These are phyloP conservation scores for Colletotrichum australisinense DNA, from an alignment of 2,329 filamentous ascomycete genomes.

Conservation along the genomic window DNA sequence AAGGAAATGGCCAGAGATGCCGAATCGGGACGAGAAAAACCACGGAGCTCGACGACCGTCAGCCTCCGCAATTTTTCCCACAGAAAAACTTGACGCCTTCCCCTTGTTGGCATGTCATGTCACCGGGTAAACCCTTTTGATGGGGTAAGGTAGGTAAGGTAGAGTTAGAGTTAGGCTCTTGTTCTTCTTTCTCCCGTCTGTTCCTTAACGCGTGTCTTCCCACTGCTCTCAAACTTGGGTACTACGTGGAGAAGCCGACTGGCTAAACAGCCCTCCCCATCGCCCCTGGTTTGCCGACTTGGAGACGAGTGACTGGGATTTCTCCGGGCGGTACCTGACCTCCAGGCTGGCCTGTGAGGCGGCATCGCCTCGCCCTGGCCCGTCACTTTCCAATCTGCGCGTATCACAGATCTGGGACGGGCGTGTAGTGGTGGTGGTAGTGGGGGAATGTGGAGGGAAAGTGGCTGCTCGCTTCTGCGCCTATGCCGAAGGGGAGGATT, in stretches of 20 bases:
- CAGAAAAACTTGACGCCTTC: constrained; percentile 1
- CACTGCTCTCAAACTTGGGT: background rate
- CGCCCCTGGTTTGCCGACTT: background rate
- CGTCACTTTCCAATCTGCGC: background rate
- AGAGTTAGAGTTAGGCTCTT: background rate
- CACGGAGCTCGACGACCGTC: constrained; percentile 31
- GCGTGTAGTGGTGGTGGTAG: background rate
- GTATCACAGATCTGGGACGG: background rate
- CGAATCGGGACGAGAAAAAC: constrained; percentile 34
- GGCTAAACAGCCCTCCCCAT: background rate
- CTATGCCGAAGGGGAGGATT: constrained; percentile 1
- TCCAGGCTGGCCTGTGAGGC: background rate
- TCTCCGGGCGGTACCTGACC: constrained; percentile 4
- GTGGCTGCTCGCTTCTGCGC: constrained; percentile 21
- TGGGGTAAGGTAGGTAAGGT: background rate
- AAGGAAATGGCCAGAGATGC: constrained; percentile 15
- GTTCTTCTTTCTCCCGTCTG: background rate
- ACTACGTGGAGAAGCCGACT: background rate
- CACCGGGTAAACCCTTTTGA: constrained; percentile 8
- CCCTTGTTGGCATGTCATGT: constrained; percentile 17
- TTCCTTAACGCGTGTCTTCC: background rate
- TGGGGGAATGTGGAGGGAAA: background rate
- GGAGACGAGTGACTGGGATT: background rate
- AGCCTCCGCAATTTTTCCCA: constrained; percentile 26
- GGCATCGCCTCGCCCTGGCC: background rate